Base-by-base conservation (phyloP, 306 rosid genomes). In the Cucurbita ficifolia region DNA sequence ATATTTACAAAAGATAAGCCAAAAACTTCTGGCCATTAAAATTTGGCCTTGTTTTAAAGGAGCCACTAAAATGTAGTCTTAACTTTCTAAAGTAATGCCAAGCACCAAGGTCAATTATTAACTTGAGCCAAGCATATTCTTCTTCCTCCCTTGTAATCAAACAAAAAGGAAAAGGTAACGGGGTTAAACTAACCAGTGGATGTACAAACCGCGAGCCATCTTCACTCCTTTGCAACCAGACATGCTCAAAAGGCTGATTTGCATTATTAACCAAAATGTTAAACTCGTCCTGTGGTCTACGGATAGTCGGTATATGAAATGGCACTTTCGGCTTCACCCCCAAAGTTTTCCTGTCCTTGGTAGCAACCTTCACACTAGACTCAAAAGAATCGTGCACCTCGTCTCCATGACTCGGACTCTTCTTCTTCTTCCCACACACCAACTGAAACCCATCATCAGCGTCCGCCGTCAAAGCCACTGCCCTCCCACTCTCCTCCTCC, bases 211-310 rank as follows among this genome's bases (percentile, higher is more conserved):
- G 79, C 10, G 36, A 79, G 12, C 80, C 95, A 79, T 90, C 95
- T 13, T 89, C 98, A 74, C 84, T 81, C 79, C 84, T 86, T 81
- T 85, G 84, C 88, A 94, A 67, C 98, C 97, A 94, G 65, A 94
- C 96, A 86, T 94, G 98, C 73, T 85, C 92, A 77, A 89, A 94
- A 1, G 92, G 95, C 78, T 82, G 75, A 76, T 90, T 90, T 0
- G 83, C 51, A 83, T 94, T 94, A 62, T 94, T 87, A 60, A 88
- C 90, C 73, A 87, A 4, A 58, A 94, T 87, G 22, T 17, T 85
- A 55, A 74, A 87, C 88, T 87, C 95, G 13, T 87, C 92, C 74
- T 94, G 98, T 59, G 98, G 96, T 81, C 83, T 89, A 56, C 76
- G 77, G 72, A 94, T 90, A 0, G 89, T 79, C 6, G 98, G 96